Evolutionary conservation across 1,284 basidiomycete species (phyloP).

Genomic region (Mycocalia duriaeana): DNA sequence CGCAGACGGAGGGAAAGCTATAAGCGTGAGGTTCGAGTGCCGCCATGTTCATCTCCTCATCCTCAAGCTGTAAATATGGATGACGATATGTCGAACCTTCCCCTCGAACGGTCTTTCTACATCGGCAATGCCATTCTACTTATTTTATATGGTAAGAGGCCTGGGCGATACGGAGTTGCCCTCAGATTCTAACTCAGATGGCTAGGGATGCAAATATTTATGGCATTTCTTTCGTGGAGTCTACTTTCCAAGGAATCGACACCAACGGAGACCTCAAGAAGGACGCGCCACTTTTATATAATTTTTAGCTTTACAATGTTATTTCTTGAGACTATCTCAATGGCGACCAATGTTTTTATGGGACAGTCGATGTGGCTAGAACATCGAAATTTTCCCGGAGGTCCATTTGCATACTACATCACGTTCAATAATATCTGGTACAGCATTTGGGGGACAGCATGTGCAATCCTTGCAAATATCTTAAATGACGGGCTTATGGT

Average conservation of each 20-base stretch:
- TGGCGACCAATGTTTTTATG: neutral
- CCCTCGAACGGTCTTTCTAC: neutral
- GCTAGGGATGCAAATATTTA: neutral
- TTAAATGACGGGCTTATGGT: neutral
- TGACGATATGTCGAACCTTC: too few relatives aligned
- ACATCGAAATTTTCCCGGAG: neutral
- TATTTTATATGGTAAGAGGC: neutral
- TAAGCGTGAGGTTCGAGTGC: too few relatives aligned
- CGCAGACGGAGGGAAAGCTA: too few relatives aligned
- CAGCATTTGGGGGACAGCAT: neutral
- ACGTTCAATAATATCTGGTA: neutral
- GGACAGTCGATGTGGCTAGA: neutral
- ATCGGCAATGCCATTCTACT: neutral
- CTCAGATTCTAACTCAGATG: too few relatives aligned
- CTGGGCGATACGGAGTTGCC: too few relatives aligned
- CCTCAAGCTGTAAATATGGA: too few relatives aligned
- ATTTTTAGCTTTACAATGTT: neutral
- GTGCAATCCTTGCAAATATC: neutral
- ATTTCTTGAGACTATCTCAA: neutral
- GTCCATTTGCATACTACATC: neutral
- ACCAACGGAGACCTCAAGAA: too few relatives aligned
- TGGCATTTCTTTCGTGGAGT: too few relatives aligned
- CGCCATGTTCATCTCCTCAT: too few relatives aligned
- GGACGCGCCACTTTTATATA: too few relatives aligned
- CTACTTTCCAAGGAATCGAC: too few relatives aligned